These are phyloP conservation scores for Fusarium tricinctum DNA, from an alignment of 2,329 filamentous ascomycete genomes.

Conservation along the genomic window DNA sequence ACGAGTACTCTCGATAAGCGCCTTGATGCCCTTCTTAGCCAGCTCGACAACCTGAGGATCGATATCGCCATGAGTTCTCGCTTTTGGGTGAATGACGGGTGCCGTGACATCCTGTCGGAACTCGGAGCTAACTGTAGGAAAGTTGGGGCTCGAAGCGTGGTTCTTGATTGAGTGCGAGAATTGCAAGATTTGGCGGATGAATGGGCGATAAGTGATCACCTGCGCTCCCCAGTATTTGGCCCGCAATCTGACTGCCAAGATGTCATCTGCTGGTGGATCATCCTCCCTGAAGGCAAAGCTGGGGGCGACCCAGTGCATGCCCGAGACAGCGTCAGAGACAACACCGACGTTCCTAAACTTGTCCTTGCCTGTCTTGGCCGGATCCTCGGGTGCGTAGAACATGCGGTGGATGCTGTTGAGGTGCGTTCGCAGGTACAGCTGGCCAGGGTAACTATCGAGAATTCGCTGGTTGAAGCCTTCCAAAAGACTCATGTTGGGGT, in stretches of 20 bases:
- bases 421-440: constrained; percentile 74
- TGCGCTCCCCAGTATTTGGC: constrained; percentile 96
- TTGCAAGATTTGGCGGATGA: constrained; percentile 71
- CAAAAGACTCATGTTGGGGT: constrained; percentile 69
- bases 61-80: constrained; percentile 57
- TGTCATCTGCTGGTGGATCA: constrained; percentile 79
- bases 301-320: constrained; percentile 62
- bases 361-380: constrained; percentile 51
- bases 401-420: constrained; percentile 73
- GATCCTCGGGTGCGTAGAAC: constrained; percentile 65
- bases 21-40: constrained; percentile 75
- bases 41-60: constrained; percentile 65
- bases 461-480: constrained; percentile 63
- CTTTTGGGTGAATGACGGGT: constrained; percentile 56
- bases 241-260: constrained; percentile 85
- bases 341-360: constrained; percentile 64
- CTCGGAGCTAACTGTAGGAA: constrained; percentile 52
- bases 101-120: constrained; percentile 56
- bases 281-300: constrained; percentile 72
- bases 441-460: constrained; percentile 71
- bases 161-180: constrained; percentile 57
- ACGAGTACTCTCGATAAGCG: constrained; percentile 85
- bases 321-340: constrained; percentile 60
- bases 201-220: constrained; percentile 89
- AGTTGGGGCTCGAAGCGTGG: constrained; percentile 54